These are phyloP conservation scores for Truncatella angustata DNA, from an alignment of 2,329 filamentous ascomycete genomes.

Conservation along the genomic window DNA sequence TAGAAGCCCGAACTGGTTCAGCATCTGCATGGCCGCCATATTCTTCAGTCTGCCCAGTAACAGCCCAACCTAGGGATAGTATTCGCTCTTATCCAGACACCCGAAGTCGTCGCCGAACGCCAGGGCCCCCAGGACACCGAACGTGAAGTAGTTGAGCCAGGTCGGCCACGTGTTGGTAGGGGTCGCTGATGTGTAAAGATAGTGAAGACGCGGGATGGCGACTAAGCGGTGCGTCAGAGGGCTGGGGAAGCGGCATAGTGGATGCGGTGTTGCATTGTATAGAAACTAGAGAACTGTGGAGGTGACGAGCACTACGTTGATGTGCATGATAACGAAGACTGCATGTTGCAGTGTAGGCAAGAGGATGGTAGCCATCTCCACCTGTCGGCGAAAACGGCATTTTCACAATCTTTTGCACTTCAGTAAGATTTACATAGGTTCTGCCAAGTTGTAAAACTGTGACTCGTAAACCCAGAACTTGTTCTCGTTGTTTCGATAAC, in stretches of 20 bases:
- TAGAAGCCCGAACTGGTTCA: neutral
- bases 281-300: neutral
- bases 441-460: too few species aligned
- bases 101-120: constrained; percentile 24
- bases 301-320: too few species aligned
- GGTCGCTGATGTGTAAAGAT: neutral
- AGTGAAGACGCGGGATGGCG: neutral
- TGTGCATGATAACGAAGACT: too few species aligned
- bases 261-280: neutral
- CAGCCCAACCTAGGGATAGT: neutral
- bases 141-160: constrained; percentile 21
- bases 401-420: too few species aligned
- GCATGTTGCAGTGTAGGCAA: too few species aligned
- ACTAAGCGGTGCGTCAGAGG: neutral
- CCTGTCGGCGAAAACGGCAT: too few species aligned
- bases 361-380: too few species aligned
- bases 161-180: neutral
- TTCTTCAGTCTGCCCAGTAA: neutral
- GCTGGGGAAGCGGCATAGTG: neutral
- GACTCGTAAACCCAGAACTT: too few species aligned
- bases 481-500: too few species aligned
- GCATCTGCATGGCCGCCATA: neutral
- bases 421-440: too few species aligned
- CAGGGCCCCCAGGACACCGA: constrained; percentile 22
- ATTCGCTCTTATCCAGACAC: constrained; percentile 14